These are phyloP conservation scores for Meripilus lineatus DNA, from an alignment of 1,284 basidiomycete genomes.

Conservation along the genomic window DNA sequence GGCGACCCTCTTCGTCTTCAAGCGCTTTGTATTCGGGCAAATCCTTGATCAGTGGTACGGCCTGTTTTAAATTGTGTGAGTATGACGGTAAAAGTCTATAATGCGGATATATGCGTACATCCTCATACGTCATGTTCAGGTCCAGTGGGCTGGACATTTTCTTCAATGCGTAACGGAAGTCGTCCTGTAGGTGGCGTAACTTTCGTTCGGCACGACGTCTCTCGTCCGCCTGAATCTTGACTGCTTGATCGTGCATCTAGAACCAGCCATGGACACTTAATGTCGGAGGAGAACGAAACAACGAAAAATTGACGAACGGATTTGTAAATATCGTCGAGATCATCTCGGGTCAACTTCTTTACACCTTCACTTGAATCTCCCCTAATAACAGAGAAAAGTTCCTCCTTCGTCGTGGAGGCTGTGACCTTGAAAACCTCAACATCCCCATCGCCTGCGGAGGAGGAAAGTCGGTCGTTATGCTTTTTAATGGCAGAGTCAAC, in stretches of 20 bases:
- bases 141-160: constrained; percentile 82
- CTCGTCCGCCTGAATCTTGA: constrained; percentile 78
- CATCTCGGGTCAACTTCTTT: constrained; percentile 44
- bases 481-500: constrained; percentile 59
- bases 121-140: constrained; percentile 70
- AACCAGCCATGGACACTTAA: constrained; percentile 11
- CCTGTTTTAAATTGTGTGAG: constrained; percentile 34
- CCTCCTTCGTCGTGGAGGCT: constrained; percentile 55
- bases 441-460: constrained; percentile 26
- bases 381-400: constrained; percentile 57
- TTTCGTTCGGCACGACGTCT: constrained; percentile 77
- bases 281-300: constrained; percentile 3
- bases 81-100: background rate
- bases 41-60: constrained; percentile 70
- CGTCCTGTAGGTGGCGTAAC: constrained; percentile 87
- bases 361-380: constrained; percentile 44
- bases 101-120: constrained; percentile 38
- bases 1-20: constrained; percentile 76
- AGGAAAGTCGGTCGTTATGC: constrained; percentile 41
- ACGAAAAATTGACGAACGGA: constrained; percentile 45
- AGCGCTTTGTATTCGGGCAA: constrained; percentile 82
- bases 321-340: constrained; percentile 57
- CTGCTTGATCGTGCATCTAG: constrained; percentile 67
- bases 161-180: constrained; percentile 92
- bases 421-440: constrained; percentile 44